A percentile compares a stretch with the other conserved stretches of the same genome.
Conservation (phyloP, 768 basidiomycete genomes). For the Leccinum boreale region DNA sequence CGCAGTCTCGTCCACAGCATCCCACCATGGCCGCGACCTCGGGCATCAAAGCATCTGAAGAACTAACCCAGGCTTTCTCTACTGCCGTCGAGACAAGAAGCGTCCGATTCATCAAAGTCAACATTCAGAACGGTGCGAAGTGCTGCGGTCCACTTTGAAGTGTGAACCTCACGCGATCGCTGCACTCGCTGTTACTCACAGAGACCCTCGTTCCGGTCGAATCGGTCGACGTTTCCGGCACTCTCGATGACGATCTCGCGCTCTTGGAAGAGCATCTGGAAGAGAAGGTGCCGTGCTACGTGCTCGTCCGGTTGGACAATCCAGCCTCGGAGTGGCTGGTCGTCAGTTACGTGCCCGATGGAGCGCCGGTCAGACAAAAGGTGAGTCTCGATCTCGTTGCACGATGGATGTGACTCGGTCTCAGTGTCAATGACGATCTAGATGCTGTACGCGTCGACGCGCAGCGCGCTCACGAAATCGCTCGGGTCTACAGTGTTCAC, state of each 20-base stretch:
- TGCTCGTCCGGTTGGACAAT: constrained; percentile 63
- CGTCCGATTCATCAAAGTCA: constrained; percentile 73
- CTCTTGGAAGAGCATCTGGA: constrained; percentile 57
- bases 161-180: constrained; percentile 22
- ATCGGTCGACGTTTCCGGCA: constrained; percentile 45
- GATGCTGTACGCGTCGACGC: constrained; percentile 89
- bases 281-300: constrained; percentile 66
- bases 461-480: constrained; percentile 63
- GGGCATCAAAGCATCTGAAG: constrained; percentile 62
- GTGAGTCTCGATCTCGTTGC: constrained; percentile 32
- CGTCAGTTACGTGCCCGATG: constrained; percentile 80
- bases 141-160: constrained; percentile 3
- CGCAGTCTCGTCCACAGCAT: not conserved
- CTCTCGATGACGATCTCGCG: constrained; percentile 60
- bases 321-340: constrained; percentile 66
- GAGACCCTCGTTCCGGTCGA: constrained; percentile 66
- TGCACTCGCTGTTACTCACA: constrained; percentile 26
- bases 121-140: constrained; percentile 67
- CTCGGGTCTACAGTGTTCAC: constrained; percentile 72
- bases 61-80: constrained; percentile 58
- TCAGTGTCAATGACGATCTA: constrained; percentile 23
- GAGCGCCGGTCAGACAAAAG: constrained; percentile 79
- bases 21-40: constrained; percentile 66
- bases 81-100: constrained; percentile 47
- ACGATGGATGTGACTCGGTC: not conserved